Base-by-base conservation (phyloP, 192 early-diverging fungal species). In the Coemansia sp. region DNA sequence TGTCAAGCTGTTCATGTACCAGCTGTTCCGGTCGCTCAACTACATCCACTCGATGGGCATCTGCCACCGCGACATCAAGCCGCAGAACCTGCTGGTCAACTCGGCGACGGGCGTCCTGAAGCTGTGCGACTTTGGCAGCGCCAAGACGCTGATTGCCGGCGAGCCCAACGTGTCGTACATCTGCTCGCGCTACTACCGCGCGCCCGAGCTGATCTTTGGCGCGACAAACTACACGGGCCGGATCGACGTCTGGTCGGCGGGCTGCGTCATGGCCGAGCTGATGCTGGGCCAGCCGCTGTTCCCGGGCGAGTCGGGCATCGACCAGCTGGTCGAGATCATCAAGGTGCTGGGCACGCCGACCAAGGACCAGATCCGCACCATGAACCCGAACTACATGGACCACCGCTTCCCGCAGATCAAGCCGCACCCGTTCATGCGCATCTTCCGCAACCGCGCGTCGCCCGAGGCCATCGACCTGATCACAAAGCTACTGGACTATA, bases 61-160 rank as follows among this genome's bases (percentile, higher is more conserved):
- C 56, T 99, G 96, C 76, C 96, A 99, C 59, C 85, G 96, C 51
- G 96, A 99, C 67, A 97, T 99, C 63, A 99, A 99, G 76, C 96
- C 96, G 44, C 96, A 97, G 71, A 99, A 99, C 66, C 69, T 99
- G 67, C 78, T 99, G 41, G 76, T 99, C 31, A 87, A 97, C 64
- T 89, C 89, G 44, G 47, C 78, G 12, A 86, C 82, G 9, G 92
- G 94, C n/a, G 82, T 97, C 44, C 77, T 99, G 37, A 99, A 97
- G 60, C 78, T 99, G 38, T 97, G 94, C 64, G 96, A 99, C 70
- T 99, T 99, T 77, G 96, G 96, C 68, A 88, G 87, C 54, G 96
- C 96, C 33, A 99, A 99, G 75, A 88, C 90, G 12, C 80, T 99
- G 40, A 75, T 94, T 16, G 83, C 84, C 21, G 96, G 90, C 27